Base-by-base conservation (phyloP, 139 green algal species). In the Picochlorum sp. region DNA sequence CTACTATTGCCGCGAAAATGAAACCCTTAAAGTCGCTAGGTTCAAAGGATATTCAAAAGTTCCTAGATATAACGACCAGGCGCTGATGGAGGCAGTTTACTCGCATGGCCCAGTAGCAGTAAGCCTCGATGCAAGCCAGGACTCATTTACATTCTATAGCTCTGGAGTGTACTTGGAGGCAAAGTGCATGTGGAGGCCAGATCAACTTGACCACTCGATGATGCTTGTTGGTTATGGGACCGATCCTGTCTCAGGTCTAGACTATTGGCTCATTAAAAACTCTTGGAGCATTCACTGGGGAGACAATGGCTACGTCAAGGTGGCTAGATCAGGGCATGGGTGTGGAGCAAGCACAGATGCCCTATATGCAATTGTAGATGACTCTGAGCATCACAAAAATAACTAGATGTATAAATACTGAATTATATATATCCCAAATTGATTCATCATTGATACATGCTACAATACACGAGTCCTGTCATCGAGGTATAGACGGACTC, bases 211-310 rank as follows among this genome's bases (percentile, higher is more conserved):
- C 67, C 85, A 94, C 63, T 74, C 75, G 22, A 68, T 92, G 16
- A 41, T 85, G 28, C 51, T 90, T 39, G 76, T 90, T 24, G 85
- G 85, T 5, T 94, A 91, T 60, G 85, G 80, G 36, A 64, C 50
- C 10, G 29, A 56, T 20, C 20, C 61, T 14, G 31, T 35, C 3
- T 41, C 63, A 13, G 39, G 31, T 2, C n/a, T n/a, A n/a, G 65
- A 77, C 18, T 84, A 75, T 60, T 84, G 69, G 61, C 29, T 73
- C 20, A 33, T 65, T 14, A 56, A 29, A 1, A 59, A 68, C 51
- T 60, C 33, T 24, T 71, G 58, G 18, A 24, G 29, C 3, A 35
- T 32, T 13, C 49, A 66, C 39, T 77, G 73, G 73, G 73, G 73
- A 24, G 55, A 77, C 16, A 54, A 57, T 2, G 78, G 78, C 14